Percentiles rank a stretch among this genome's conserved stretches.
These are phyloP conservation scores for Ogataea methanolica DNA, from an alignment of 805 yeast genomes.

Conservation along the genomic window DNA sequence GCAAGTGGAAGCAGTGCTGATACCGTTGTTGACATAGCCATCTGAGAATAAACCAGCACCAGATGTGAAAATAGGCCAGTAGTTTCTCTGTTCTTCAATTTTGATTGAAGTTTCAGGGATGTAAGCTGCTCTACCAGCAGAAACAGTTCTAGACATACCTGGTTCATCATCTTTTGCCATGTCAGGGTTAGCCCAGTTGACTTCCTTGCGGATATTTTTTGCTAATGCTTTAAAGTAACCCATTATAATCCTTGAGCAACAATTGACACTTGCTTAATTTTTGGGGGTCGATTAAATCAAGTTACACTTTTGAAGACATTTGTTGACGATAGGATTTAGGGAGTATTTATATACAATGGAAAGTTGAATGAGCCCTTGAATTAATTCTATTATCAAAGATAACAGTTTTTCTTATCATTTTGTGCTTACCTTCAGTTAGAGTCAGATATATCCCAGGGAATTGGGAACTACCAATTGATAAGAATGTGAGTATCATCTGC, in stretches of 20 bases:
- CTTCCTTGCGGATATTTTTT: background rate
- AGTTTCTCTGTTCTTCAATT: constrained; percentile 21
- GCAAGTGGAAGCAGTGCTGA: constrained; percentile 75
- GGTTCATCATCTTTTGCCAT: background rate
- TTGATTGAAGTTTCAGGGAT: constrained; percentile 23
- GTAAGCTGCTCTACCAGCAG: constrained; percentile 15
- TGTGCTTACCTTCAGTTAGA: too few species aligned
- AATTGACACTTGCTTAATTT: too few species aligned
- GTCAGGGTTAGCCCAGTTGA: constrained; percentile 1
- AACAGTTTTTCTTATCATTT: too few species aligned
- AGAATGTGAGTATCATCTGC: too few species aligned
- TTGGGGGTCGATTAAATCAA: too few species aligned
- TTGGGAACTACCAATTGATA: too few species aligned
- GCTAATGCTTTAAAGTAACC: background rate
- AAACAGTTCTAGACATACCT: background rate
- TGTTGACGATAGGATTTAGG: too few species aligned
- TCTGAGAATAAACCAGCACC: constrained; percentile 94
- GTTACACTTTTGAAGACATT: too few species aligned
- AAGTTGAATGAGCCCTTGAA: too few species aligned
- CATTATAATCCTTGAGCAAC: background rate
- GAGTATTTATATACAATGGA: too few species aligned
- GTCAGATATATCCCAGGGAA: too few species aligned
- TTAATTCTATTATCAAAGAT: too few species aligned
- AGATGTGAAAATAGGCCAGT: constrained; percentile 71
- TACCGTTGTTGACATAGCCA: constrained; percentile 86